These are phyloP conservation scores for Solidago caesia DNA, from an alignment of 129 eudicot genomes.

Conservation along the genomic window DNA sequence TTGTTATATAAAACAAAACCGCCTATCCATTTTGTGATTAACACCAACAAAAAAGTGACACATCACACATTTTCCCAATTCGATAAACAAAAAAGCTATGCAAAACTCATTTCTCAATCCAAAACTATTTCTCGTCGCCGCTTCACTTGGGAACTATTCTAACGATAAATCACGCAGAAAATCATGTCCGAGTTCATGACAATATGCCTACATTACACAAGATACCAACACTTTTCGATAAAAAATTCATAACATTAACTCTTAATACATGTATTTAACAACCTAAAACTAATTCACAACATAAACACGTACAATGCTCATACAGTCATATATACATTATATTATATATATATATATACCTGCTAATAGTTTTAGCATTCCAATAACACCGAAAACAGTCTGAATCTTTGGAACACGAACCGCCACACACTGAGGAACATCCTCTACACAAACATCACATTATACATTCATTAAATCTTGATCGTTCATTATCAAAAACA, in stretches of 20 bases:
- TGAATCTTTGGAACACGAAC: conserved; percentile 59
- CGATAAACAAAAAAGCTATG: neutral
- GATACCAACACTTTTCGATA: too few species aligned
- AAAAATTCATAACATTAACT: too few species aligned
- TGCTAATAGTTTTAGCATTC: conserved; percentile 85
- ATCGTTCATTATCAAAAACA: conserved; percentile 32
- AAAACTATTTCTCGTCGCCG: too few species aligned
- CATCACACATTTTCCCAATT: neutral
- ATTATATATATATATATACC: conserved; percentile 31
- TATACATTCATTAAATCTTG: conserved; percentile 3
- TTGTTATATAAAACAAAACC: too few species aligned
- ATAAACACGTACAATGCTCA: neutral
- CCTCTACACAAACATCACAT: conserved; percentile 48
- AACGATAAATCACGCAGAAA: too few species aligned
- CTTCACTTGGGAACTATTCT: too few species aligned
- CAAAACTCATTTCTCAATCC: too few species aligned
- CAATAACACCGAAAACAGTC: conserved; percentile 80
- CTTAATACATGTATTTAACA: too few species aligned
- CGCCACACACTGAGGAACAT: conserved; percentile 46
- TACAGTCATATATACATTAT: neutral
- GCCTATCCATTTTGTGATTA: too few species aligned
- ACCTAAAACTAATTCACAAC: too few species aligned
- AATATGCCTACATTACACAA: too few species aligned
- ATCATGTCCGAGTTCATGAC: too few species aligned
- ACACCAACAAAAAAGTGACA: neutral